These are phyloP conservation scores for Cladobotryum protrusum DNA, from an alignment of 2,329 filamentous ascomycete genomes.

Conservation along the genomic window DNA sequence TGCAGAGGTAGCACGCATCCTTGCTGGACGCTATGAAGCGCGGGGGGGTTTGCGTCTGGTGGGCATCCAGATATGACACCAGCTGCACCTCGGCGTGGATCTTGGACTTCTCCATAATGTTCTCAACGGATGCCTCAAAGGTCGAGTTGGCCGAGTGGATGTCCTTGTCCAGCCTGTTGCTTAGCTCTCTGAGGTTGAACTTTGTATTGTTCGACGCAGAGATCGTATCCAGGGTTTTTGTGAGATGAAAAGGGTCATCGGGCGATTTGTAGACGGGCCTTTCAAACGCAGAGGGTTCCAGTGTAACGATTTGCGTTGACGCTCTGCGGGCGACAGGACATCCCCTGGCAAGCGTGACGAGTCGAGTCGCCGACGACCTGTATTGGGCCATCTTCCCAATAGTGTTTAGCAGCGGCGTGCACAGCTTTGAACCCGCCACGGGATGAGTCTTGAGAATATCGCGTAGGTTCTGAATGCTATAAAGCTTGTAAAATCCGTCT, in stretches of 20 bases:
- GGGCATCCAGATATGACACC: constrained; percentile 13
- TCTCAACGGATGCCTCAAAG: neutral
- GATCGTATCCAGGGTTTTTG: neutral
- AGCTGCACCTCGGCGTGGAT: constrained; percentile 20
- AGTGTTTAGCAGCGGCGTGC: neutral
- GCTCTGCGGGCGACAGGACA: neutral
- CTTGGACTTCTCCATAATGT: constrained; percentile 1
- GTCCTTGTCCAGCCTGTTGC: neutral
- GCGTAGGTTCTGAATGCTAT: neutral
- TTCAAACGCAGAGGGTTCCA: neutral
- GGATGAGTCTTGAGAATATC: neutral
- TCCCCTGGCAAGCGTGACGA: neutral
- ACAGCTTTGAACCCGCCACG: neutral
- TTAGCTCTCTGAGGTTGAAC: neutral
- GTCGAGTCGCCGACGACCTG: neutral
- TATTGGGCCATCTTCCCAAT: neutral
- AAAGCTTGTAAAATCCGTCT: neutral
- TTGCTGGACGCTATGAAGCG: constrained; percentile 18
- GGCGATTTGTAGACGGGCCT: neutral
- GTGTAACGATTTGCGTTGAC: neutral
- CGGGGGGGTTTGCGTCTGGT: constrained; percentile 4
- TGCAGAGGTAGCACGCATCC: constrained; percentile 18
- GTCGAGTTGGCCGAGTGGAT: neutral
- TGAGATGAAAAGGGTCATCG: neutral
- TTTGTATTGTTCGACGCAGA: neutral